Evolutionary conservation across 306 rosid genomes (phyloP).

Genomic region (Citrullus mucosospermus): DNA sequence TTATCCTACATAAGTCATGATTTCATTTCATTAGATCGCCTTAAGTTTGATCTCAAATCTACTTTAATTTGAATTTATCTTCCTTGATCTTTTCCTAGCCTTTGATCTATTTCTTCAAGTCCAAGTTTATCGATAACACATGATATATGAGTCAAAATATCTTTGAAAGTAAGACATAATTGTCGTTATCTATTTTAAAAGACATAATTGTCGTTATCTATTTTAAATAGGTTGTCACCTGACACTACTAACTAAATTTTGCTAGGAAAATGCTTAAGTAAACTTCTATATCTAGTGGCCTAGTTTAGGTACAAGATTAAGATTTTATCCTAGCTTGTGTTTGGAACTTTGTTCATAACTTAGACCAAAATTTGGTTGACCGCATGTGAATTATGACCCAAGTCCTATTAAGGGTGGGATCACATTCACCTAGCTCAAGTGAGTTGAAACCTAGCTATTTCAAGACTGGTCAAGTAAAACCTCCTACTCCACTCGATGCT

Average conservation of each 20-base stretch:
- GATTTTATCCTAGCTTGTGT: not conserved
- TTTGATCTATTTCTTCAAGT: too few relatives aligned
- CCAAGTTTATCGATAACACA: too few relatives aligned
- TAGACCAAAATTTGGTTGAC: not conserved
- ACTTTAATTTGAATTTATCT: too few relatives aligned
- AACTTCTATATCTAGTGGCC: not conserved
- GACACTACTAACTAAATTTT: too few relatives aligned
- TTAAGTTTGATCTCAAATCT: too few relatives aligned
- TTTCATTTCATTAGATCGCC: too few relatives aligned
- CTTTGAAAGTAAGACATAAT: too few relatives aligned
- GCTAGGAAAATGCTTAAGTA: not conserved
- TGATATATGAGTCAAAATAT: too few relatives aligned
- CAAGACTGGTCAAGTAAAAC: not conserved
- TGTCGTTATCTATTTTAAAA: not conserved
- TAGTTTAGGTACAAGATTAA: not conserved
- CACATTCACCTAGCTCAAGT: not conserved
- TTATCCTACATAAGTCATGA: too few relatives aligned
- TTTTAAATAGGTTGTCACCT: not conserved
- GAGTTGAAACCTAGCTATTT: not conserved
- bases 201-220: too few relatives aligned
- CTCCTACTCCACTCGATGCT: not conserved
- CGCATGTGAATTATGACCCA: not conserved
- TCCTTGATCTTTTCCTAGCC: too few relatives aligned
- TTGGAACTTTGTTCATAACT: not conserved
- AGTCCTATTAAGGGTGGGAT: not conserved